phyloP scores from a whole-genome alignment of 805 yeast genomes.

The Ogataea paraovalis region DNA sequence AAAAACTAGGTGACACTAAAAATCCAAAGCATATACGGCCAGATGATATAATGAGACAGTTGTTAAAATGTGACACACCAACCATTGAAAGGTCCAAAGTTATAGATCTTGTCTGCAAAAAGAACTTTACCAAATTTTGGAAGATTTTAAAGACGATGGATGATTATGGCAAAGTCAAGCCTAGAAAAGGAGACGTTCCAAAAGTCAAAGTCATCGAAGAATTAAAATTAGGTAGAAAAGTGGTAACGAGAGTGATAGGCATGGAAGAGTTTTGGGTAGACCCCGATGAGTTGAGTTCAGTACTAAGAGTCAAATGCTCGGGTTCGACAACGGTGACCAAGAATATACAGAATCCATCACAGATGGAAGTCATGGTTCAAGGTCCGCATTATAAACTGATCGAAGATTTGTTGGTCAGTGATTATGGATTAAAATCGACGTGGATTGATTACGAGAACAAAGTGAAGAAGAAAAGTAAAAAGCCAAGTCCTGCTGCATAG shows the following conservation, averaged over 20 bases:
- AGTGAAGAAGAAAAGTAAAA: slow-evolving; percentile 39
- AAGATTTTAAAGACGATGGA: slow-evolving; percentile 42
- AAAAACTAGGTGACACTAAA: slow-evolving; percentile 46
- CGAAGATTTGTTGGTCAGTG: slow-evolving; percentile 49
- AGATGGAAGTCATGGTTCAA: slow-evolving; percentile 76
- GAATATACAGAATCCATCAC: slow-evolving; percentile 49
- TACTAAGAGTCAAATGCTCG: slow-evolving; percentile 74
- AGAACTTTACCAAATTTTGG: slow-evolving; percentile 46
- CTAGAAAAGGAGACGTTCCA: slow-evolving; percentile 66
- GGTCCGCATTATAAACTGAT: slow-evolving; percentile 77
- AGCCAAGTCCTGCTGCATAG: not conserved
- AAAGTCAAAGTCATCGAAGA: slow-evolving; percentile 64
- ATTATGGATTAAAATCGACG: slow-evolving; percentile 57
- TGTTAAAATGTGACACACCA: slow-evolving; percentile 21
- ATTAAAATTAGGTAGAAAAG: slow-evolving; percentile 75
- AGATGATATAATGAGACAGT: slow-evolving; percentile 39
- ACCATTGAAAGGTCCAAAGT: slow-evolving; percentile 40
- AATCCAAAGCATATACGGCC: slow-evolving; percentile 52
- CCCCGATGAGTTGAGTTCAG: slow-evolving; percentile 61
- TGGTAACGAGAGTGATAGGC: slow-evolving; percentile 68
- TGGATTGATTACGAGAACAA: slow-evolving; percentile 69
- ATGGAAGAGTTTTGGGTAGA: slow-evolving; percentile 66
- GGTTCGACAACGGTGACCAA: slow-evolving; percentile 79
- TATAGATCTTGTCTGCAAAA: slow-evolving; percentile 36
- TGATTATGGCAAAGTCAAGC: slow-evolving; percentile 27